Evolutionary conservation across 495 filamentous ascomycete genomes (phyloP).

Genomic region (Durotheca rogersii): DNA sequence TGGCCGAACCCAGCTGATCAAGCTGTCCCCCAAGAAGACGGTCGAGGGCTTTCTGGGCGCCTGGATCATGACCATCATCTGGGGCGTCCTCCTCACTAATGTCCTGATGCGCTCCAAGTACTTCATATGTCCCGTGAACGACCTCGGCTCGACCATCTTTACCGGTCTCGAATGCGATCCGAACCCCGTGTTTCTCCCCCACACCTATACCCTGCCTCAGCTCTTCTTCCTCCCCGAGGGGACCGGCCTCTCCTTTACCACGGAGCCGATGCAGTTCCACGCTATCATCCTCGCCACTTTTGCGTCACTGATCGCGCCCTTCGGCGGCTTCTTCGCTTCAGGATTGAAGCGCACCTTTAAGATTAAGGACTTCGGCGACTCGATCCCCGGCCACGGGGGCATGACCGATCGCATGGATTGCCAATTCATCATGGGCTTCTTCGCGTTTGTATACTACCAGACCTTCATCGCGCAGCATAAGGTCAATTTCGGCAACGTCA

Average conservation of each 20-base stretch:
- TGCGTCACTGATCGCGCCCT: conserved; percentile 94
- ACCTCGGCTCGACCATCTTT: conserved; percentile 89
- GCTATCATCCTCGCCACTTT: conserved; percentile 89
- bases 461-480: conserved; percentile 91
- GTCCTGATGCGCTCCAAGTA: conserved; percentile 90
- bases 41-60: conserved; percentile 97
- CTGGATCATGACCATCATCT: conserved; percentile 90
- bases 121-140: conserved; percentile 97
- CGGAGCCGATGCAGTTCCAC: conserved; percentile 93
- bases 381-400: conserved; percentile 95
- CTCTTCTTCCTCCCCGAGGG: conserved; percentile 58
- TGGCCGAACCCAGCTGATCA: conserved; percentile 94
- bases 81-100: conserved; percentile 81
- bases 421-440: conserved; percentile 99
- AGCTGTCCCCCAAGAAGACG: conserved; percentile 98
- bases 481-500: conserved; percentile 76
- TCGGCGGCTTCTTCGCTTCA: conserved; percentile 98
- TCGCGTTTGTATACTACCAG: conserved; percentile 97
- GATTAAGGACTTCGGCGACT: conserved; percentile 99
- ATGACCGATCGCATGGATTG: conserved; percentile 99
- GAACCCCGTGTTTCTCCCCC: conserved; percentile 89
- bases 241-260: conserved; percentile 55
- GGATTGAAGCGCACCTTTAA: conserved; percentile 99
- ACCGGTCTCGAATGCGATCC: conserved; percentile 87
- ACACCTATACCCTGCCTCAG: conserved; percentile 77